These are phyloP conservation scores for Protomyces gravidus DNA, from an alignment of 1,139 yeast genomes.

Conservation along the genomic window DNA sequence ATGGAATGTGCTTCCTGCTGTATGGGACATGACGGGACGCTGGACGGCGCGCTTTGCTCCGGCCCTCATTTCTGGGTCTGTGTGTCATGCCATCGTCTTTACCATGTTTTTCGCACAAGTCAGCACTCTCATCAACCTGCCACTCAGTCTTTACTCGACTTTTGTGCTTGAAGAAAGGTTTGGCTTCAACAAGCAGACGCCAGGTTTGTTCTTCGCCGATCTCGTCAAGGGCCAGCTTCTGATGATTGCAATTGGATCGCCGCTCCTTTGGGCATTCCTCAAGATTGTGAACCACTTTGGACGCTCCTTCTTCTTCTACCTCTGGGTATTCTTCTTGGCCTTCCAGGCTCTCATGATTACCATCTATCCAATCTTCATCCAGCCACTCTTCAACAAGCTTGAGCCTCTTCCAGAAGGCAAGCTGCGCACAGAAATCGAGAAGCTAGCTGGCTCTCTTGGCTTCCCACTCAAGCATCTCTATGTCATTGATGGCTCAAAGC, in stretches of 20 bases:
- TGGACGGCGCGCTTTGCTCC: slow-evolving; percentile 42
- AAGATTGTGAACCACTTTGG: slow-evolving; percentile 78
- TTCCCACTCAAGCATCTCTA: slow-evolving; percentile 83
- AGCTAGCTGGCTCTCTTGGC: slow-evolving; percentile 64
- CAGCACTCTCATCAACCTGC: slow-evolving; percentile 55
- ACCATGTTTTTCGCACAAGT: slow-evolving; percentile 50
- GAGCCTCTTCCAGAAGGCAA: slow-evolving; percentile 89
- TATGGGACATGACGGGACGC: slow-evolving; percentile 58
- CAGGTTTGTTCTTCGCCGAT: slow-evolving; percentile 67
- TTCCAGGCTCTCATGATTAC: slow-evolving; percentile 72
- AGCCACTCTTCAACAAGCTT: slow-evolving; percentile 86
- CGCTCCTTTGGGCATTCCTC: slow-evolving; percentile 67
- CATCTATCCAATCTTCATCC: slow-evolving; percentile 73
- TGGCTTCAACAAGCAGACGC: slow-evolving; percentile 86
- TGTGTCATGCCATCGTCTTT: slow-evolving; percentile 67
- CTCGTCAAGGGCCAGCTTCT: slow-evolving; percentile 57
- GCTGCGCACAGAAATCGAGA: slow-evolving; percentile 73
- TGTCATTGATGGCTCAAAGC: slow-evolving; percentile 90
- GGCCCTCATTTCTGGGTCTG: slow-evolving; percentile 41
- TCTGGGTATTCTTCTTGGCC: slow-evolving; percentile 64
- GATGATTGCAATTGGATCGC: slow-evolving; percentile 59
- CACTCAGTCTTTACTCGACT: slow-evolving; percentile 67
- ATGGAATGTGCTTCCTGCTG: slow-evolving; percentile 60
- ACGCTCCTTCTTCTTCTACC: slow-evolving; percentile 70
- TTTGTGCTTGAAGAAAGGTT: slow-evolving; percentile 87